These are phyloP conservation scores for Monosporascus sp. DNA, from an alignment of 2,329 filamentous ascomycete species.

Conservation along the genomic window DNA sequence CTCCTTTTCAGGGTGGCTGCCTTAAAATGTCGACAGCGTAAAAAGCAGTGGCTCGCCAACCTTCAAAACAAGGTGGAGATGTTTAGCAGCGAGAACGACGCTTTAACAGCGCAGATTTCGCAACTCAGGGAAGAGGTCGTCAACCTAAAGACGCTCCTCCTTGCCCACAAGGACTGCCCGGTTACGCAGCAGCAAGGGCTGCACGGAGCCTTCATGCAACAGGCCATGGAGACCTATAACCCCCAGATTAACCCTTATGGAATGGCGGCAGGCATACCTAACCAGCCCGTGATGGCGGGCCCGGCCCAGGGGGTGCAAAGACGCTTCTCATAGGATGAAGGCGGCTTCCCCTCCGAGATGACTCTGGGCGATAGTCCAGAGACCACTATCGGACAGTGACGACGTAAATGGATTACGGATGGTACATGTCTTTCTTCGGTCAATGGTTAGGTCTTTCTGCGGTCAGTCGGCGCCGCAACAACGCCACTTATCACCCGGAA, in stretches of 20 bases:
- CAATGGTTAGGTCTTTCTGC: neutral
- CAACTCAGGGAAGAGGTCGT: constrained; percentile 88
- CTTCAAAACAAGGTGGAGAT: constrained; percentile 92
- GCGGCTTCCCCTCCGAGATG: constrained; percentile 11
- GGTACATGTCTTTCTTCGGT: constrained; percentile 1
- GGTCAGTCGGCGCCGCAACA: constrained; percentile 1
- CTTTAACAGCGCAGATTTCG: constrained; percentile 75
- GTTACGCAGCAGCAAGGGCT: constrained; percentile 84
- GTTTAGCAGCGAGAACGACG: constrained; percentile 88
- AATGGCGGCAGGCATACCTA: constrained; percentile 47
- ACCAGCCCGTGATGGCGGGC: constrained; percentile 51
- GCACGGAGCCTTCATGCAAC: constrained; percentile 51
- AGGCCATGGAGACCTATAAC: constrained; percentile 49
- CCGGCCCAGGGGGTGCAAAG: constrained; percentile 43
- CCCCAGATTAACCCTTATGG: constrained; percentile 55
- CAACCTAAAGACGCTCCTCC: constrained; percentile 83
- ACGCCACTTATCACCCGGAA: neutral
- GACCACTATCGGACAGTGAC: neutral
- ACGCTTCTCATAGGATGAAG: constrained; percentile 48
- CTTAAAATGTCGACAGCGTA: constrained; percentile 92
- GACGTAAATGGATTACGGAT: neutral
- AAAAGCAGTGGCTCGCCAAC: constrained; percentile 98
- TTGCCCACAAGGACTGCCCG: constrained; percentile 95
- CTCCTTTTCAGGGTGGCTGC: constrained; percentile 71
- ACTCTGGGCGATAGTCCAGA: neutral